phyloP scores from a whole-genome alignment of 176 grass and related monocot genomes.

The Coix lacrymajobi region DNA sequence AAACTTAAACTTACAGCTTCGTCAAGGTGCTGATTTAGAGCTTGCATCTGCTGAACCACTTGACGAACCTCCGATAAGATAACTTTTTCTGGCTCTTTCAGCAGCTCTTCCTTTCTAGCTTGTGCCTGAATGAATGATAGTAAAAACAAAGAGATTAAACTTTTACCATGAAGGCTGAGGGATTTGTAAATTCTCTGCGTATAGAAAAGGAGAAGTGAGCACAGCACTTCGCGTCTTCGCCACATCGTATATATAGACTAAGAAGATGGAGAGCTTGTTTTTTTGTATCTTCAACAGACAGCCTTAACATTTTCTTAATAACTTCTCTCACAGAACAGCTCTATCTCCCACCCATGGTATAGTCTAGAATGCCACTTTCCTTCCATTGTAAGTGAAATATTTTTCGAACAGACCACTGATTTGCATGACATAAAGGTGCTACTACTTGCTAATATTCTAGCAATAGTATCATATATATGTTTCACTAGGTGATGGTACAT shows the following conservation, averaged over 20 bases:
- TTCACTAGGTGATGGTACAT: neutral
- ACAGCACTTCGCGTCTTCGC: neutral
- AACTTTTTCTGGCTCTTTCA: slow-evolving; percentile 61
- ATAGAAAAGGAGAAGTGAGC: neutral
- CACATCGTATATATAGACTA: neutral
- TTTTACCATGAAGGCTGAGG: neutral
- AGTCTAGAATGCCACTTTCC: neutral
- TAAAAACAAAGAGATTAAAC: neutral
- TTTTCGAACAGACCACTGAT: neutral
- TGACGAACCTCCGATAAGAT: slow-evolving; percentile 82
- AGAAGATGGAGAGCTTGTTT: neutral
- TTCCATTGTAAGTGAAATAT: neutral
- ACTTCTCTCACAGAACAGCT: neutral
- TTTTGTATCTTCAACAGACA: neutral
- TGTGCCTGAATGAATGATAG: slow-evolving; percentile 50
- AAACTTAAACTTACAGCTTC: slow-evolving; percentile 68
- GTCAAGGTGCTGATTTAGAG: slow-evolving; percentile 73
- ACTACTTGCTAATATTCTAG: neutral
- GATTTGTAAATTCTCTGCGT: neutral
- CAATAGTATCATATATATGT: neutral
- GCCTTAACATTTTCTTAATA: neutral
- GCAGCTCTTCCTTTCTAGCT: slow-evolving; percentile 49
- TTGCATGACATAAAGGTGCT: neutral
- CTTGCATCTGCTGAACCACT: slow-evolving; percentile 91
- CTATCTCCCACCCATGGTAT: neutral